Conservation (phyloP, 306 rosid species). For the Mimosa pudica region DNA sequence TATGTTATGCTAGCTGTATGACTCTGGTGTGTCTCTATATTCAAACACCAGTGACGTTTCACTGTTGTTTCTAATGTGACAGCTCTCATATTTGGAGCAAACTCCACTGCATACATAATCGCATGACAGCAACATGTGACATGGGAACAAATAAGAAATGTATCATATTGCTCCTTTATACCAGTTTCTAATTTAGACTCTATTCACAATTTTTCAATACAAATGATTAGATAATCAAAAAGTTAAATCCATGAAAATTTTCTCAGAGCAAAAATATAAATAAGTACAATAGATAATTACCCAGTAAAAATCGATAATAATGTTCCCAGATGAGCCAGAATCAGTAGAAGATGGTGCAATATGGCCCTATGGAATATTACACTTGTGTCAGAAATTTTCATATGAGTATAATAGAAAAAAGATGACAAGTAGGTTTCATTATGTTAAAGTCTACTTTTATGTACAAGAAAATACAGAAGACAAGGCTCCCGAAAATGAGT, state of each 20-base stretch:
- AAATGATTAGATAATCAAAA: conserved; percentile 28
- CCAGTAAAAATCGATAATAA: conserved; percentile 95
- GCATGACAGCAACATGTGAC: conserved; percentile 13
- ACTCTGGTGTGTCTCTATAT: neutral
- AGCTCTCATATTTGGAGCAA: neutral
- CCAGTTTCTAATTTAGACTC: neutral
- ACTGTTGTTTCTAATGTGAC: neutral
- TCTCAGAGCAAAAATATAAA: conserved; percentile 20
- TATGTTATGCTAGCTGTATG: neutral
- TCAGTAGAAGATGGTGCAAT: conserved; percentile 92
- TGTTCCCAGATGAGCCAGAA: conserved; percentile 85
- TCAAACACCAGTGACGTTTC: neutral
- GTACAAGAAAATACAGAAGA: conserved; percentile 86
- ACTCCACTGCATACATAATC: conserved; percentile 8
- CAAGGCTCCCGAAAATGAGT: conserved; percentile 85
- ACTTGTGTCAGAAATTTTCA: conserved; percentile 35
- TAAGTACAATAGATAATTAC: conserved; percentile 49
- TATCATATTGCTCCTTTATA: conserved; percentile 11
- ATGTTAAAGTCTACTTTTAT: conserved; percentile 65
- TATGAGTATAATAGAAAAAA: conserved; percentile 15
- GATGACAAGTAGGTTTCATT: neutral
- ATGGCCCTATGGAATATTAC: conserved; percentile 65
- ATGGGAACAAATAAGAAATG: conserved; percentile 9
- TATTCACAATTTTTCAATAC: conserved; percentile 10
- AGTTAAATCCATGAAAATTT: conserved; percentile 11